phyloP scores from a whole-genome alignment of 176 grass and related monocot species.

The Oryza meyeriana region DNA sequence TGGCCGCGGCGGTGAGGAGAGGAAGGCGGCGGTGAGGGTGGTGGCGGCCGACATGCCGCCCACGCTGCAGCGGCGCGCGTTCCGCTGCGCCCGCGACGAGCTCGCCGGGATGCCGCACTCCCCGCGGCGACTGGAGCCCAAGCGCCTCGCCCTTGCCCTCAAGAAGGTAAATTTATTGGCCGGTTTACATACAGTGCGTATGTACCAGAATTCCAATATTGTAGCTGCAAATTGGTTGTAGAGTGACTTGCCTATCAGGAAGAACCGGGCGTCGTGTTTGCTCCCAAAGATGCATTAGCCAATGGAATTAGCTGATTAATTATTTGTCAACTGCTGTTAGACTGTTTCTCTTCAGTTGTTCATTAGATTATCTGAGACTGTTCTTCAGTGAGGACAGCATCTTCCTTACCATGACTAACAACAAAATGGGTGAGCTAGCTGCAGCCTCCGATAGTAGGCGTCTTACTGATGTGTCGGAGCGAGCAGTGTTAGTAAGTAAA shows the following conservation, averaged over 20 bases:
- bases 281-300: background rate
- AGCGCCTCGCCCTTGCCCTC: constrained; percentile 80
- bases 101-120: constrained; percentile 74
- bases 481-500: background rate
- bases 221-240: background rate
- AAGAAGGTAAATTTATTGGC: constrained; percentile 50
- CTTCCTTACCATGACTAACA: background rate
- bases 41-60: constrained; percentile 75
- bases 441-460: background rate
- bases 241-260: background rate
- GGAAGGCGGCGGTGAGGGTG: constrained; percentile 59
- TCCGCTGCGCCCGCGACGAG: constrained; percentile 69
- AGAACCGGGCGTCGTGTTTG: background rate
- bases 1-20: constrained; percentile 24
- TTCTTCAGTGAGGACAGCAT: background rate
- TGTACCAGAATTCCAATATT: background rate
- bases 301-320: background rate
- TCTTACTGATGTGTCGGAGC: background rate
- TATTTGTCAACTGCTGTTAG: background rate
- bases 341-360: background rate
- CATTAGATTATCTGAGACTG: background rate
- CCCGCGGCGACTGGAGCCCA: constrained; percentile 62
- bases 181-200: background rate
- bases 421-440: no score
- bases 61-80: constrained; percentile 75